phyloP scores from a whole-genome alignment of 371 early-diverging fungal genomes.

The Caulochytrium protostelioides region DNA sequence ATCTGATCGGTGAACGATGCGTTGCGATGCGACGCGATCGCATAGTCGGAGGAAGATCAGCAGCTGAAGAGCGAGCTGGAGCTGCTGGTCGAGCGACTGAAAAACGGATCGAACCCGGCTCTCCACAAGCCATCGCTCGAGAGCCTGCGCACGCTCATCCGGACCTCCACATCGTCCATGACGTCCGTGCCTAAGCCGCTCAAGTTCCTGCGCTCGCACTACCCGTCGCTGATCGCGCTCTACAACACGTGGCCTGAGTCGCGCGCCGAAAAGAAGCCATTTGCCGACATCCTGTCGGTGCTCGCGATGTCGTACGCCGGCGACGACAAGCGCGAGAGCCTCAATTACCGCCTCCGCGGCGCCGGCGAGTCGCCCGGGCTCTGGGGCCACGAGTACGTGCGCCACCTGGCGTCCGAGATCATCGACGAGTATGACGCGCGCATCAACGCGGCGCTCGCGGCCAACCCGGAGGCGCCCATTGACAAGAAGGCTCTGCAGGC shows the following conservation, averaged over 20 bases:
- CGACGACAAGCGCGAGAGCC: slow-evolving; percentile 52
- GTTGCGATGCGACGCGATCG: not conserved
- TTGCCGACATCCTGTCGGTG: slow-evolving; percentile 89
- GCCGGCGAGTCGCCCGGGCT: slow-evolving; percentile 58
- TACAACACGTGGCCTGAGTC: slow-evolving; percentile 56
- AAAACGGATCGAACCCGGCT: slow-evolving; percentile 43
- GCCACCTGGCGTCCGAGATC: slow-evolving; percentile 79
- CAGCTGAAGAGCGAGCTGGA: slow-evolving; percentile 78
- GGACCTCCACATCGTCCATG: slow-evolving; percentile 89
- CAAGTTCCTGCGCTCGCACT: slow-evolving; percentile 77
- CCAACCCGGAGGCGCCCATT: not conserved
- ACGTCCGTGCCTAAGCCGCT: slow-evolving; percentile 95
- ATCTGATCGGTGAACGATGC: too few relatives aligned
- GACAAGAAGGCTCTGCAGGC: slow-evolving; percentile 19
- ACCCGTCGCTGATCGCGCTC: slow-evolving; percentile 39
- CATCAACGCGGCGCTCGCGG: slow-evolving; percentile 15
- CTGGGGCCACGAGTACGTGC: slow-evolving; percentile 98
- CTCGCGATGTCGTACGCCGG: slow-evolving; percentile 86
- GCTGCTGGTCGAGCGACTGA: slow-evolving; percentile 72
- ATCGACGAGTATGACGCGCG: slow-evolving; percentile 56
- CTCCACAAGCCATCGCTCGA: slow-evolving; percentile 71
- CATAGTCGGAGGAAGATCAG: slow-evolving; percentile 87
- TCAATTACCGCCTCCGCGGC: slow-evolving; percentile 67
- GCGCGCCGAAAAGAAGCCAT: too few relatives aligned
- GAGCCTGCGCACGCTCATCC: slow-evolving; percentile 61